A percentile compares a stretch with the other conserved stretches of the same genome.
Conservation (phyloP, 768 basidiomycete species). For the Pleurotus salmoneostramineus region DNA sequence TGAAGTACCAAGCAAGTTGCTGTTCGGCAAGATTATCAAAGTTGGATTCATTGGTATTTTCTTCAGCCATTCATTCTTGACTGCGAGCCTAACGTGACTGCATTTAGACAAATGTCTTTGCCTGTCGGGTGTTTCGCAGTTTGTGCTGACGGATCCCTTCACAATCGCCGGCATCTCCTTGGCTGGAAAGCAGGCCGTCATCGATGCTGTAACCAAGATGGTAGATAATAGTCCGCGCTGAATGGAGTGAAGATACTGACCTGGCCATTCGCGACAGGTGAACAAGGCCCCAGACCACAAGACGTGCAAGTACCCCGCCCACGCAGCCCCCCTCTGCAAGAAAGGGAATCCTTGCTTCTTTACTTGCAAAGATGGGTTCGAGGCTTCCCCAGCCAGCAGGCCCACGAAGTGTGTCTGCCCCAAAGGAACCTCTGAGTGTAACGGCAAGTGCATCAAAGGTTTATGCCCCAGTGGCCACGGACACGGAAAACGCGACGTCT, state of each 20-base stretch:
- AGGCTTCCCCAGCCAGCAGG: constrained; percentile 22
- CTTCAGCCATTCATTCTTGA: neutral
- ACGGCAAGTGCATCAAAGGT: constrained; percentile 36
- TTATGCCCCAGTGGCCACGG: constrained; percentile 27
- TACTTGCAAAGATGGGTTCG: constrained; percentile 40
- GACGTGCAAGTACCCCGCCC: constrained; percentile 35
- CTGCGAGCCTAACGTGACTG: too few species aligned
- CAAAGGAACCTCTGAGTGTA: constrained; percentile 39
- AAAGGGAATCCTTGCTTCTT: constrained; percentile 38
- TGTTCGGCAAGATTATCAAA: constrained; percentile 17
- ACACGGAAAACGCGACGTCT: constrained; percentile 24
- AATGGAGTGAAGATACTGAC: neutral
- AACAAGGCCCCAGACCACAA: constrained; percentile 13
- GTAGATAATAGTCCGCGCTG: constrained; percentile 19
- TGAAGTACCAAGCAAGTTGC: constrained; percentile 18
- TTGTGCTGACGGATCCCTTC: constrained; percentile 27
- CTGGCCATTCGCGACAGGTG: constrained; percentile 16
- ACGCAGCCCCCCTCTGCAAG: constrained; percentile 33
- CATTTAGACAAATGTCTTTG: constrained; percentile 39
- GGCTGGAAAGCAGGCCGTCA: constrained; percentile 25
- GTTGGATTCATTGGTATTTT: constrained; percentile 28
- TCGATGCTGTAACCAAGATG: constrained; percentile 26
- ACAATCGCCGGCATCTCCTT: constrained; percentile 22
- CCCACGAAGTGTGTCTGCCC: constrained; percentile 40
- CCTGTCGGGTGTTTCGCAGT: constrained; percentile 29